phyloP scores from a whole-genome alignment of 345 rosid species.

The Cardamine occulta region DNA sequence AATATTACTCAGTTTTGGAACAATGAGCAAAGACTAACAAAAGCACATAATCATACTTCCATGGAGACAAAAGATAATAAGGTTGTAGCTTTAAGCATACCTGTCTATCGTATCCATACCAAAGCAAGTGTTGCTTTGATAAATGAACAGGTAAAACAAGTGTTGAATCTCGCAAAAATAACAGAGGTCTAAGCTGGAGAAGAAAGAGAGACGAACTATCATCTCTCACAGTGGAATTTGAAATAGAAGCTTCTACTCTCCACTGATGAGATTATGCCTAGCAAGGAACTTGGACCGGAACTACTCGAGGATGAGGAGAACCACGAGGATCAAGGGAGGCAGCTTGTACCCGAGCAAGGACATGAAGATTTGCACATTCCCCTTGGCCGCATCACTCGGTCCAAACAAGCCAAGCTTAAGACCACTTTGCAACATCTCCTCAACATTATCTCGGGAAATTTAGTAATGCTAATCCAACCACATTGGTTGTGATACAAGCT shows the following conservation, averaged over 20 bases:
- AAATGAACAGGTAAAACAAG: constrained; percentile 89
- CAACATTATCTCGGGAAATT: too few relatives aligned
- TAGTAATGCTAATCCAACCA: too few relatives aligned
- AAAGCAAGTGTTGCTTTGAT: constrained; percentile 95
- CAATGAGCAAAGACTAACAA: constrained; percentile 10
- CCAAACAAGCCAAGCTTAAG: too few relatives aligned
- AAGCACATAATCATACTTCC: constrained; percentile 4
- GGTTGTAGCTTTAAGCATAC: constrained; percentile 48
- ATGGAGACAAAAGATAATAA: background rate
- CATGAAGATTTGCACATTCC: too few relatives aligned
- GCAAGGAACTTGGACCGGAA: too few relatives aligned
- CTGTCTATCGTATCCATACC: constrained; percentile 98
- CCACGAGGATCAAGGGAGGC: too few relatives aligned
- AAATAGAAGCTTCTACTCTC: constrained; percentile 86
- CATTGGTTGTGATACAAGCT: too few relatives aligned
- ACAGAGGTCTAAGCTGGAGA: constrained; percentile 87
- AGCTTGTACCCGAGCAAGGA: too few relatives aligned
- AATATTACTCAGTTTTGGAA: constrained; percentile 9
- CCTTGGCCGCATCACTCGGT: too few relatives aligned
- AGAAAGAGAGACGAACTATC: constrained; percentile 85
- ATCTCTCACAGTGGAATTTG: constrained; percentile 62
- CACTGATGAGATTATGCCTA: constrained; percentile 36
- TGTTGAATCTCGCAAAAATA: constrained; percentile 87
- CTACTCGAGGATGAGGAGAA: too few relatives aligned
- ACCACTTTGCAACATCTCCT: too few relatives aligned